phyloP scores from a whole-genome alignment of 1,284 basidiomycete species.

The Phaffia rhodozyma region DNA sequence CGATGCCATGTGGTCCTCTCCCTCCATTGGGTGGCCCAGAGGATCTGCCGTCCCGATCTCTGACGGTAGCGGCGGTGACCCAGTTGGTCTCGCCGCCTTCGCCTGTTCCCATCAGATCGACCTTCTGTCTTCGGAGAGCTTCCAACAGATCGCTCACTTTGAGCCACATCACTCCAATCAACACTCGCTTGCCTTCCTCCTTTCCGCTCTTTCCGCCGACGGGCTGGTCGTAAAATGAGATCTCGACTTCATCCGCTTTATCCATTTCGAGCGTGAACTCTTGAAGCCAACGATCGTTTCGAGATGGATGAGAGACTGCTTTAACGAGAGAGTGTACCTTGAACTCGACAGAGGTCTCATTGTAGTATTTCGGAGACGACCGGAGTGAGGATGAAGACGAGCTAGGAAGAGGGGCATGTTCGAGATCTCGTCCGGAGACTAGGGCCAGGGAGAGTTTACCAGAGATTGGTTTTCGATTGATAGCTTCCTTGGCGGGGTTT shows the following conservation, averaged over 20 bases:
- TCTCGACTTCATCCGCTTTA: conserved; percentile 96
- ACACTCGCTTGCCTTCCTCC: conserved; percentile 57
- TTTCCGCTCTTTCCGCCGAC: conserved; percentile 47
- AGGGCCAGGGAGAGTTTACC: conserved; percentile 85
- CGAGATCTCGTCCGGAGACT: conserved; percentile 81
- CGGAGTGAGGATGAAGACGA: conserved; percentile 35
- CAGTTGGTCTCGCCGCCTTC: conserved; percentile 59
- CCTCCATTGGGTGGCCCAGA: conserved; percentile 18
- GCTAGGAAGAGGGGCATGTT: conserved; percentile 67
- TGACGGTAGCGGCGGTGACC: conserved; percentile 62
- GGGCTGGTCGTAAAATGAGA: conserved; percentile 85
- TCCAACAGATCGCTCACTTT: conserved; percentile 91
- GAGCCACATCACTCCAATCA: conserved; percentile 89
- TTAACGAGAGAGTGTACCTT: conserved; percentile 94
- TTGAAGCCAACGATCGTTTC: conserved; percentile 95
- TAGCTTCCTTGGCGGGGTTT: conserved; percentile 52
- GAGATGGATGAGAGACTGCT: conserved; percentile 80
- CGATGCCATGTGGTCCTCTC: conserved; percentile 23
- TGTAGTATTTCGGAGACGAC: conserved; percentile 58
- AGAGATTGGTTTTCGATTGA: conserved; percentile 82
- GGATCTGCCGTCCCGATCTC: conserved; percentile 24
- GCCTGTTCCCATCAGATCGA: conserved; percentile 54
- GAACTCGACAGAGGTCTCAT: conserved; percentile 82
- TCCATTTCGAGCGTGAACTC: conserved; percentile 93
- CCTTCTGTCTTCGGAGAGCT: conserved; percentile 84